These are phyloP conservation scores for Kwoniella dendrophila DNA, from an alignment of 768 basidiomycete genomes.

Conservation along the genomic window DNA sequence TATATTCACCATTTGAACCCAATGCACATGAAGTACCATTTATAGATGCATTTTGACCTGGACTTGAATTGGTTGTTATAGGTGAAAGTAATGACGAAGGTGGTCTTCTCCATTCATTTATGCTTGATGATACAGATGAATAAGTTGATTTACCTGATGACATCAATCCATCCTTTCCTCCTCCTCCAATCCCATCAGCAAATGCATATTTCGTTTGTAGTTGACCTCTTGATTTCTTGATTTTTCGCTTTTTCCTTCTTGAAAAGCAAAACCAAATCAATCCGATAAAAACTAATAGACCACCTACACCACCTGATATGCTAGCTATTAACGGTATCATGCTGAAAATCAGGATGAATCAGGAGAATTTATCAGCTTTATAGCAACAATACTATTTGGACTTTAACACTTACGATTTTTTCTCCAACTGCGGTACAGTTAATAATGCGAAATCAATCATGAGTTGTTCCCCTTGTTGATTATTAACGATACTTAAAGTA, in stretches of 20 bases:
- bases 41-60: no score
- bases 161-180: slow-evolving; percentile 13
- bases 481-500: slow-evolving; percentile 21
- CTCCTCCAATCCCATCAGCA: slow-evolving; percentile 2
- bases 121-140: neutral
- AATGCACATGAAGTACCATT: slow-evolving; percentile 1
- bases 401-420: slow-evolving; percentile 7
- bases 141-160: neutral
- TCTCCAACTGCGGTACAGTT: slow-evolving; percentile 2
- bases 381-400: neutral
- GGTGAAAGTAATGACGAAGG: slow-evolving; percentile 4
- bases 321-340: slow-evolving; percentile 8
- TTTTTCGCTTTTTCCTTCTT: slow-evolving; percentile 8
- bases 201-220: slow-evolving; percentile 13
- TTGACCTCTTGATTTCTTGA: neutral
- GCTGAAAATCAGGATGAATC: neutral
- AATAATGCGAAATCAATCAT: slow-evolving; percentile 27
- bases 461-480: slow-evolving; percentile 19
- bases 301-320: slow-evolving; percentile 2
- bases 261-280: neutral
- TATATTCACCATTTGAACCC: slow-evolving; percentile 3
- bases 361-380: neutral
- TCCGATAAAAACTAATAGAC: neutral
- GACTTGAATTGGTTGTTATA: slow-evolving; percentile 4
- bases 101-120: slow-evolving; percentile 5